A percentile compares a stretch with the other conserved stretches of the same genome.
These are phyloP conservation scores for Hypomyces perniciosus DNA, from an alignment of 2,329 filamentous ascomycete genomes.

Conservation along the genomic window DNA sequence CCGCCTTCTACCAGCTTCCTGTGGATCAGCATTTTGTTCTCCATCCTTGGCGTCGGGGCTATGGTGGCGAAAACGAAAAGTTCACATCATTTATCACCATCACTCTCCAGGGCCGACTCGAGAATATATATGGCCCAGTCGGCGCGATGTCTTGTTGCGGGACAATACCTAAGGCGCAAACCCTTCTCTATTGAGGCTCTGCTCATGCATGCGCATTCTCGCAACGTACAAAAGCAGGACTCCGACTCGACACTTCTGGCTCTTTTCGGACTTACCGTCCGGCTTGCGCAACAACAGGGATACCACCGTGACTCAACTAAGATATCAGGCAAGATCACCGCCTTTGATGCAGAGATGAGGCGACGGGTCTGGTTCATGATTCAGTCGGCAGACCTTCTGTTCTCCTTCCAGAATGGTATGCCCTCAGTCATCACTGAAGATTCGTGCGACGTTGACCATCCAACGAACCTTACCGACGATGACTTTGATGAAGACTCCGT, in stretches of 20 bases:
- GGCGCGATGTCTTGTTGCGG: conserved; percentile 42
- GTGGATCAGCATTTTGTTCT: conserved; percentile 47
- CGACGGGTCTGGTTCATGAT: conserved; percentile 43
- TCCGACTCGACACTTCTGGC: conserved; percentile 42
- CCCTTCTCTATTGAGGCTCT: conserved; percentile 44
- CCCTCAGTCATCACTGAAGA: conserved; percentile 44
- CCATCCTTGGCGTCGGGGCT: conserved; percentile 37
- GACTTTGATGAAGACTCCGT: conserved; percentile 45
- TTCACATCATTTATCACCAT: conserved; percentile 14
- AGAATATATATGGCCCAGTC: conserved; percentile 32
- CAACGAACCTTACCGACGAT: conserved; percentile 42
- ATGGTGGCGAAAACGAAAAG: conserved; percentile 29
- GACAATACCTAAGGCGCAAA: conserved; percentile 40
- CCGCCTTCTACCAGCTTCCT: conserved; percentile 35
- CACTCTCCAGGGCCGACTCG: conserved; percentile 18
- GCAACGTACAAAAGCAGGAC: conserved; percentile 36
- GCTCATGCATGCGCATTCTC: conserved; percentile 38
- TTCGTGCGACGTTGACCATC: conserved; percentile 40
- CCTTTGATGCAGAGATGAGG: conserved; percentile 47
- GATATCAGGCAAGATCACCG: conserved; percentile 34
- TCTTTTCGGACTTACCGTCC: conserved; percentile 39
- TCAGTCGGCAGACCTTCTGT: conserved; percentile 41
- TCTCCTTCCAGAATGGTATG: conserved; percentile 48
- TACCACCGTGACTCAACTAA: conserved; percentile 45
- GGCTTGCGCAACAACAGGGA: conserved; percentile 46